These are phyloP conservation scores for Arachis hypogaea DNA, from an alignment of 306 rosid species.

Conservation along the genomic window DNA sequence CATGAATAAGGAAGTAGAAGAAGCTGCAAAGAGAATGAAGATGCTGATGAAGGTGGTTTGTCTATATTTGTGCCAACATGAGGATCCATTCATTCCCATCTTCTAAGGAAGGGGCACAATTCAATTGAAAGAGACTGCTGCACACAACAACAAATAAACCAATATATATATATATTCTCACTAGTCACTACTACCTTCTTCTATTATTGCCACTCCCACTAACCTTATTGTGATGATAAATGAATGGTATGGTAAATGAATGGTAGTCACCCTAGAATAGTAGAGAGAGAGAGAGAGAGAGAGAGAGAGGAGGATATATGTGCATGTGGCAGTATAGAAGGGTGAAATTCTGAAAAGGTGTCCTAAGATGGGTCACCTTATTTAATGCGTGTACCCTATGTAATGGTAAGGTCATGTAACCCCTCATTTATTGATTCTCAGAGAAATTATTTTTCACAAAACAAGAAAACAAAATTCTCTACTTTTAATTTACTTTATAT, in stretches of 20 bases:
- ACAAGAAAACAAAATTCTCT: no score
- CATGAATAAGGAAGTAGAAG: conserved; percentile 41
- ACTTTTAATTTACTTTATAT: no score
- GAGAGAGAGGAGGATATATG: background rate
- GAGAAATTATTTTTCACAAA: no score
- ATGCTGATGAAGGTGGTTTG: conserved; percentile 36
- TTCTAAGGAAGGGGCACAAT: conserved; percentile 24
- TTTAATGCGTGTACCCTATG: conserved; percentile 49
- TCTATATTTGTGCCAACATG: conserved; percentile 53
- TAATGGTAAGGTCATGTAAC: background rate
- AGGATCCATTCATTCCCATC: conserved; percentile 59
- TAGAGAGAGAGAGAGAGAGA: no score
- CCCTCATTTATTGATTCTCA: no score
- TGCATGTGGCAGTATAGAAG: conserved; percentile 49
- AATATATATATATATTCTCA: no score
- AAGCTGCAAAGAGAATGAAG: conserved; percentile 56
- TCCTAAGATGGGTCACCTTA: conserved; percentile 53
- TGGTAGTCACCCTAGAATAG: no score
- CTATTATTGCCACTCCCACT: no score
- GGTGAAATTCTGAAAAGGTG: conserved; percentile 48
- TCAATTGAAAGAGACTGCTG: conserved; percentile 37
- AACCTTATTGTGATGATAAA: no score
- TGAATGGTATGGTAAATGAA: no score
- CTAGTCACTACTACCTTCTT: no score
- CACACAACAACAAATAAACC: background rate